Conservation (phyloP, 2,329 filamentous ascomycete genomes). For the Pyricularia sp. region DNA sequence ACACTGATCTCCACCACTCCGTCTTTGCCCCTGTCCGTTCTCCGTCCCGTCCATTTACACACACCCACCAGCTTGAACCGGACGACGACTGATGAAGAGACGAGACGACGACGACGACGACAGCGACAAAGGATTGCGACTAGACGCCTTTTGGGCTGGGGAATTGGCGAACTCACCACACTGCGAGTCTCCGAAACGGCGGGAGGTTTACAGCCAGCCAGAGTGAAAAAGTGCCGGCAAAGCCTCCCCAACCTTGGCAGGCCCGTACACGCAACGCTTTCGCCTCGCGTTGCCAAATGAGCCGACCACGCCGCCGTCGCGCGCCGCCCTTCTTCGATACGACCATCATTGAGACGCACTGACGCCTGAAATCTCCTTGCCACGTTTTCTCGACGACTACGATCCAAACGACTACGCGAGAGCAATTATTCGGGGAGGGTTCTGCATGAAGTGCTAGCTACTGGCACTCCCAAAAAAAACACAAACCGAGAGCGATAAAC, state of each 20-base stretch:
- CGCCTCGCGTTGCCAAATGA: neutral
- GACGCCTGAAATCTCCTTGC: neutral
- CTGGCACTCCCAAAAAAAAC: neutral
- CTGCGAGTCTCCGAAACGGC: neutral
- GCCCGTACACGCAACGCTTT: neutral
- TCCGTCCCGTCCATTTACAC: neutral
- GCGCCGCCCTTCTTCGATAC: neutral
- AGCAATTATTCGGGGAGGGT: neutral
- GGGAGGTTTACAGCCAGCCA: neutral
- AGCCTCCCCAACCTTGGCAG: neutral
- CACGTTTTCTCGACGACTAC: neutral
- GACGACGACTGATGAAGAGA: neutral
- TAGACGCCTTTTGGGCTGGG: neutral
- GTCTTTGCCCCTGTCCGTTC: neutral
- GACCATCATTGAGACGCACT: neutral
- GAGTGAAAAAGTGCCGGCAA: neutral
- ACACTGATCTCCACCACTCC: neutral
- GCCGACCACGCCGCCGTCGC: neutral
- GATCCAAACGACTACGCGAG: neutral
- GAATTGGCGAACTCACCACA: neutral
- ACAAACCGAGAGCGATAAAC: neutral
- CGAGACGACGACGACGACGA: neutral
- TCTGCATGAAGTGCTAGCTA: neutral
- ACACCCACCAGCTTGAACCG: neutral
- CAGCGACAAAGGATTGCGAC: neutral